Evolutionary conservation across 2,329 filamentous ascomycete genomes (phyloP).

Genomic region (Arthrobotrys iridis): DNA sequence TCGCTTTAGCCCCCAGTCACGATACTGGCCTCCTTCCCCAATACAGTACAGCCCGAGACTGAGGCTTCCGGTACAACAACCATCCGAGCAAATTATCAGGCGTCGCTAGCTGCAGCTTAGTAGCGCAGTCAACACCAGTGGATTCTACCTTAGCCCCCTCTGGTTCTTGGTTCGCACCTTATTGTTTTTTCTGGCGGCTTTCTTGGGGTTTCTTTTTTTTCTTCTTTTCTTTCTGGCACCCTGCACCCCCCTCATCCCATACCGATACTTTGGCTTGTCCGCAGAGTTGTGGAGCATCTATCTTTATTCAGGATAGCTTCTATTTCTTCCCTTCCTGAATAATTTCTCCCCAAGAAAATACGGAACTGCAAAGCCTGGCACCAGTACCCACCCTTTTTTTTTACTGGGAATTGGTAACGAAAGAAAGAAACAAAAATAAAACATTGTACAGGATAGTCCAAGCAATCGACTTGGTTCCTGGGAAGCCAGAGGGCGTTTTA

Average conservation of each 20-base stretch:
- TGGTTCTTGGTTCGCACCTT: constrained; percentile 35
- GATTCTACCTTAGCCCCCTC: constrained; percentile 39
- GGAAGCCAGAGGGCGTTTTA: constrained; percentile 44
- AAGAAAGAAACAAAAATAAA: constrained; percentile 55
- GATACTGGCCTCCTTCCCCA: constrained; percentile 50
- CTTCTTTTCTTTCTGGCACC: constrained; percentile 26
- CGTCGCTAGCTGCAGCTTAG: constrained; percentile 47
- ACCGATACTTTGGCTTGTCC: constrained; percentile 53
- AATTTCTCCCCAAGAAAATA: constrained; percentile 53
- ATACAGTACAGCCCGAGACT: constrained; percentile 25
- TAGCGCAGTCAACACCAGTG: constrained; percentile 40
- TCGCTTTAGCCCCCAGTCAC: constrained; percentile 37
- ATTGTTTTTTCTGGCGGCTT: constrained; percentile 32
- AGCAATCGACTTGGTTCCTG: constrained; percentile 52
- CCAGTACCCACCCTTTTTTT: constrained; percentile 38
- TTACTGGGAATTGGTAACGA: constrained; percentile 53
- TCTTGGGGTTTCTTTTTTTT: not conserved
- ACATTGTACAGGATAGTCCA: constrained; percentile 43
- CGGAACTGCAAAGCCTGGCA: constrained; percentile 48
- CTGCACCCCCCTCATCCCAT: constrained; percentile 44
- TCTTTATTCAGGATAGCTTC: constrained; percentile 54
- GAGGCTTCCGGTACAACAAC: constrained; percentile 49
- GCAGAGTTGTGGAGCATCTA: constrained; percentile 53
- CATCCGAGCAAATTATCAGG: constrained; percentile 54
- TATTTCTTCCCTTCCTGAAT: constrained; percentile 52